phyloP scores from a whole-genome alignment of 2,329 filamentous ascomycete species.

The Epichloe sylvatica region DNA sequence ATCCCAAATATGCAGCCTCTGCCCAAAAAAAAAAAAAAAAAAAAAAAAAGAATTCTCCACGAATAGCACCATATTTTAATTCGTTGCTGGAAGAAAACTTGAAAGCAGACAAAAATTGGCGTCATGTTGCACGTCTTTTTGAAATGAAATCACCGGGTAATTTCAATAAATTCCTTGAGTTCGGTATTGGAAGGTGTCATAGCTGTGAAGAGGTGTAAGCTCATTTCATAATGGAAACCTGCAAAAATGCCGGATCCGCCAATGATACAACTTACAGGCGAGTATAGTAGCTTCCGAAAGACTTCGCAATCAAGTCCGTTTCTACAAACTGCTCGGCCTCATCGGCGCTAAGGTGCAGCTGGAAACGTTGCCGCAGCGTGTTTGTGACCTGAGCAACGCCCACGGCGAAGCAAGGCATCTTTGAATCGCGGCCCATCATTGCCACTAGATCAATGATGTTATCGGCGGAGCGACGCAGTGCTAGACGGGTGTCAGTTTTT shows the following conservation, averaged over 20 bases:
- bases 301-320: slow-evolving; percentile 64
- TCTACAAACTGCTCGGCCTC: slow-evolving; percentile 74
- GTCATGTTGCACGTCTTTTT: not conserved
- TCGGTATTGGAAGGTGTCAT: slow-evolving; percentile 77
- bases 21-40: not conserved
- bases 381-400: slow-evolving; percentile 59
- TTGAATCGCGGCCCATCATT: slow-evolving; percentile 71
- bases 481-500: slow-evolving; percentile 23
- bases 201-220: slow-evolving; percentile 31
- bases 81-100: not conserved
- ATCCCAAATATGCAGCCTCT: not conserved
- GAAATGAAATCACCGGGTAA: not conserved
- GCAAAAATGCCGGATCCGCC: not conserved
- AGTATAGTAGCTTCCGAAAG: slow-evolving; percentile 75
- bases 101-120: too few relatives aligned
- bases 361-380: slow-evolving; percentile 59
- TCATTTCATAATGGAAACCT: not conserved
- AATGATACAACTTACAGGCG: slow-evolving; percentile 47
- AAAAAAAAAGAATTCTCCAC: not conserved
- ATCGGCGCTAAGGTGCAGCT: slow-evolving; percentile 68
- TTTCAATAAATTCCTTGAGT: slow-evolving; percentile 71
- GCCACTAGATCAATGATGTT: slow-evolving; percentile 69
- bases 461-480: slow-evolving; percentile 63
- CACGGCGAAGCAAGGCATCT: slow-evolving; percentile 71
- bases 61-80: not conserved